Evolutionary conservation across 352 stramenopile species (phyloP).

Genomic region (Hyaloperonospora arabidopsidis): DNA sequence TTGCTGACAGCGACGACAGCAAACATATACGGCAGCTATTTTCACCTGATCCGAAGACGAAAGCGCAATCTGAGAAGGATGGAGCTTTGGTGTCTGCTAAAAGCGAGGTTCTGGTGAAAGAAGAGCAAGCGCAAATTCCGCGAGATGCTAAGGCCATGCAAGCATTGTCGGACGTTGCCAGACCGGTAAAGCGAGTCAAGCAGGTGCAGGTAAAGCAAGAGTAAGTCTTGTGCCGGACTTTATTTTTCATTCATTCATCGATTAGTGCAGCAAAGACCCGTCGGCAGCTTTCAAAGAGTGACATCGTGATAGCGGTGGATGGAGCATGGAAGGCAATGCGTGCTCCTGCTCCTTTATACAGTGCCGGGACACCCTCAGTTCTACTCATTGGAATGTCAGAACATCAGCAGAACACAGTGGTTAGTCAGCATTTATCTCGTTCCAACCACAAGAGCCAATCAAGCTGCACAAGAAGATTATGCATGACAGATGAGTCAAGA

Average conservation of each 20-base stretch:
- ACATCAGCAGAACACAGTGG: slow-evolving; percentile 5
- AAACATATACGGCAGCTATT: slow-evolving; percentile 16
- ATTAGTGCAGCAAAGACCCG: slow-evolving; percentile 46
- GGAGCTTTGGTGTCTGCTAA: slow-evolving; percentile 19
- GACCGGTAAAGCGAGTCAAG: slow-evolving; percentile 19
- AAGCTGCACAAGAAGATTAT: too few species aligned
- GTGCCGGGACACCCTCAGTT: slow-evolving; percentile 77
- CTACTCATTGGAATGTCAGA: slow-evolving; percentile 23
- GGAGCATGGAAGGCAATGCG: slow-evolving; percentile 93
- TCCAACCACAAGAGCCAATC: background rate
- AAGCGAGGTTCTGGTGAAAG: slow-evolving; percentile 26
- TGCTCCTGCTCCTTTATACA: slow-evolving; percentile 93
- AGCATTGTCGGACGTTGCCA: slow-evolving; percentile 22
- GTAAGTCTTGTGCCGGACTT: slow-evolving; percentile 11
- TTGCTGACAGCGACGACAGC: slow-evolving; percentile 6
- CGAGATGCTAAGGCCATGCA: slow-evolving; percentile 22
- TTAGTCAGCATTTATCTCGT: slow-evolving; percentile 3
- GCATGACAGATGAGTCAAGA: too few species aligned
- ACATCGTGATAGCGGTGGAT: slow-evolving; percentile 96
- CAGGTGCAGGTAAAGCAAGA: slow-evolving; percentile 6
- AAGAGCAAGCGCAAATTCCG: slow-evolving; percentile 22
- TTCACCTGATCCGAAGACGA: background rate
- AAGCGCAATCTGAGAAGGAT: slow-evolving; percentile 7
- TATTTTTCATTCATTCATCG: slow-evolving; percentile 22
- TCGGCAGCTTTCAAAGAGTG: slow-evolving; percentile 89